Evolutionary conservation across 768 basidiomycete species (phyloP).

Genomic region (Boletales sp.): DNA sequence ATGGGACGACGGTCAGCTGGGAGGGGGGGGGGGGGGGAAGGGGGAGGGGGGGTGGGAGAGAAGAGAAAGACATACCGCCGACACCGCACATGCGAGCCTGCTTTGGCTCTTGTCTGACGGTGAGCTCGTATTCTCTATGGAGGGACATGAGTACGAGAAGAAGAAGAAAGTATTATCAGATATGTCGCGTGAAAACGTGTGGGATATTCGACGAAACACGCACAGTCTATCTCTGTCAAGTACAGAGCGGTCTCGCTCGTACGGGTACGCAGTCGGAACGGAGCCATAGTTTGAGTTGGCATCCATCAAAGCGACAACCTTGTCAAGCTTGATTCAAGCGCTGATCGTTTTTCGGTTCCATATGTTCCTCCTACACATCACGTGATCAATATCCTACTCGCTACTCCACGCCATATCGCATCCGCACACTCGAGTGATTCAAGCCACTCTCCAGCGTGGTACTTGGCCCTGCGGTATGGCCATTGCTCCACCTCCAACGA

Average conservation of each 20-base stretch:
- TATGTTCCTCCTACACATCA: constrained; percentile 1
- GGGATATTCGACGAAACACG: not conserved
- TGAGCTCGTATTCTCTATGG: constrained; percentile 77
- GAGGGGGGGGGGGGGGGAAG: constrained; percentile 5
- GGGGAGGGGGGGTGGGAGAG: not conserved
- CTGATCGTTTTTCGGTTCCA: constrained; percentile 15
- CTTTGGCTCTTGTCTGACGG: constrained; percentile 87
- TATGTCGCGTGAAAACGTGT: not conserved
- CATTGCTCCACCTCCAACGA: constrained; percentile 49
- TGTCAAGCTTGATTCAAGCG: not conserved
- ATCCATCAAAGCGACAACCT: constrained; percentile 18
- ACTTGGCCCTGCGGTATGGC: constrained; percentile 49
- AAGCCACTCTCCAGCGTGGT: constrained; percentile 58
- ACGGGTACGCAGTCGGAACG: constrained; percentile 26
- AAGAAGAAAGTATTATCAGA: constrained; percentile 10
- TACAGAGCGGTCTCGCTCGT: constrained; percentile 26
- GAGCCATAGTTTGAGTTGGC: constrained; percentile 22
- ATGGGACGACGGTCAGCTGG: constrained; percentile 92
- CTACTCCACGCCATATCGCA: constrained; percentile 36
- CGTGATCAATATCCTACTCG: constrained; percentile 3
- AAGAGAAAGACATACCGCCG: constrained; percentile 61
- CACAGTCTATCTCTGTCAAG: constrained; percentile 38
- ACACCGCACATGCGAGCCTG: constrained; percentile 90
- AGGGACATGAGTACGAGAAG: constrained; percentile 5
- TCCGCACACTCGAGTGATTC: constrained; percentile 64